A percentile compares a stretch with the other conserved stretches of the same genome.
Conservation (phyloP, 2,329 filamentous ascomycete genomes). For the Colletotrichum sp. region DNA sequence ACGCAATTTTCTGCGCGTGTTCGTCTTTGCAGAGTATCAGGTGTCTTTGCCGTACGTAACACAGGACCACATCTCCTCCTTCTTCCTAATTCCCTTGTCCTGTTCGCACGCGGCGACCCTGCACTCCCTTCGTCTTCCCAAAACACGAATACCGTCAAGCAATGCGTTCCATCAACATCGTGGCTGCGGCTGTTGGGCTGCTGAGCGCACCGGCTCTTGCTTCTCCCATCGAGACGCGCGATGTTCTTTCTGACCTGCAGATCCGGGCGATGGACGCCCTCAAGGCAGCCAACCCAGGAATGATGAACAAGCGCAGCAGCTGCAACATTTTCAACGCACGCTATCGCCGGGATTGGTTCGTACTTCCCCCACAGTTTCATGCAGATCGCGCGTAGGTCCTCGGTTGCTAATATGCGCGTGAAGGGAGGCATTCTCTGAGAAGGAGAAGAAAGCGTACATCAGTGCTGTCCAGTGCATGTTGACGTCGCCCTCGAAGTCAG, state of each 20-base stretch:
- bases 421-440: slow-evolving; percentile 2
- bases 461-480: slow-evolving; percentile 20
- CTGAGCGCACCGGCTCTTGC: neutral
- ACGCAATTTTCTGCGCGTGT: neutral
- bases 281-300: neutral
- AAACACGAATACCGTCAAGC: neutral
- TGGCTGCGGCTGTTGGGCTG: slow-evolving; percentile 1
- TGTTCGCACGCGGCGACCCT: neutral
- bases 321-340: slow-evolving; percentile 17
- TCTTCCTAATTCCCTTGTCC: neutral
- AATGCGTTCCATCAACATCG: neutral
- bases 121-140: neutral
- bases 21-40: neutral
- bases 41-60: neutral
- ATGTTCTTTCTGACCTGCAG: slow-evolving; percentile 2
- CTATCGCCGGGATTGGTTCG: slow-evolving; percentile 17
- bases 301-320: neutral
- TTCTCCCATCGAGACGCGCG: neutral
- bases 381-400: neutral
- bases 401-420: neutral
- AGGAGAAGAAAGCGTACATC: slow-evolving; percentile 22
- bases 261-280: neutral
- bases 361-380: neutral
- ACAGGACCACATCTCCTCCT: neutral
- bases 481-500: slow-evolving; percentile 6